Evolutionary conservation across 257 asterid species (phyloP), one percentile per base, ranked within the genome.

Genomic region (Ajuga chamaepitys): DNA sequence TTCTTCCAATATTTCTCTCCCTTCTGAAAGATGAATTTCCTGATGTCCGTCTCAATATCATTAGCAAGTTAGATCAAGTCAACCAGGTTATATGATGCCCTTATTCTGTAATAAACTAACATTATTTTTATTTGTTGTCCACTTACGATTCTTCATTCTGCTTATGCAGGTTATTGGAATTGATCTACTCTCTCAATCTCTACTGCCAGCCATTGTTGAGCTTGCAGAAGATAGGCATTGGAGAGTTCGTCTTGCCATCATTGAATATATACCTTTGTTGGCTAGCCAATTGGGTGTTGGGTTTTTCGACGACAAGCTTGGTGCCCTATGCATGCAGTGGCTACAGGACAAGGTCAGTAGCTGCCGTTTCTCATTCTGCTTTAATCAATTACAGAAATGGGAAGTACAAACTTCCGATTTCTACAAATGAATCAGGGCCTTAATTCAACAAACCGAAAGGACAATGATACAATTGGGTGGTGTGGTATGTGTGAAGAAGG

Each of bases 1-100:
- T 88, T 73, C 88, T 88, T 53, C 96, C 95, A n/a, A 86, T 88
- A 69, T 86, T 89, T 71, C 95, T 89, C 48, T 89, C 95, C 67
- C 93, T 89, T 72, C 72, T 86, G 82, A 89, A 89, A 77, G 96
- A 89, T 64, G 96, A 89, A 77, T 89, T 86, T 76, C 96, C 95
- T 1, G 95, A 89, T 62, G 96, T 88, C 30, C 90, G 96, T 59
- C 78, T 89, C 77, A 88, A 84, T 69, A 86, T 86, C 74, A 88
- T 88, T 77, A 88, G 96, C 86, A 88, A 88, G 81, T 86, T 89
- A 65, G 95, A 89, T 75, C 96, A 86, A 86, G 96, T 89, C 65
- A 89, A 89, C 67, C 96, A 86, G 91, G 96, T 86, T 7, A n/a
- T 38, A 55, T 51, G 32, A 52, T 34, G 25, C 26, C 25, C 68